Conservation (phyloP, 345 rosid genomes). For the Citropsis articulata region DNA sequence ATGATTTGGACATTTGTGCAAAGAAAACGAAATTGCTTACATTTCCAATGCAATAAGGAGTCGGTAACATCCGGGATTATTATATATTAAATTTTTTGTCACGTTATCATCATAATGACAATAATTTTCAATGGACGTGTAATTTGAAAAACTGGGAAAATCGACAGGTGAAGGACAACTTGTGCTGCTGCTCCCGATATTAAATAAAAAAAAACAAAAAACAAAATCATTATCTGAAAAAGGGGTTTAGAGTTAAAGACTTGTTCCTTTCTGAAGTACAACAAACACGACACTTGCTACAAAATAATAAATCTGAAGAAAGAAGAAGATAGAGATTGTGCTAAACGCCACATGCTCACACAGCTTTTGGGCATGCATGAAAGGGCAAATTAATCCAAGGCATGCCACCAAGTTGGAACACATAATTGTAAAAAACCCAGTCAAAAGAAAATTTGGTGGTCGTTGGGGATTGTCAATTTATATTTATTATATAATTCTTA, state of each 20-base stretch:
- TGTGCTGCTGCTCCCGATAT: not conserved
- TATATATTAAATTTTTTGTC: not conserved
- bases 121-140: not conserved
- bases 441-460: constrained; percentile 12
- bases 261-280: not conserved
- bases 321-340: too few species aligned
- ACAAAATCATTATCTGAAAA: not conserved
- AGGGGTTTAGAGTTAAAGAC: not conserved
- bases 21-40: not conserved
- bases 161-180: not conserved
- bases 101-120: not conserved
- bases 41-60: not conserved
- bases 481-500: not conserved
- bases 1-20: too few species aligned
- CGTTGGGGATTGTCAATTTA: not conserved
- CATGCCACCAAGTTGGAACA: not conserved
- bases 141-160: not conserved
- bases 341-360: not conserved
- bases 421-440: not conserved
- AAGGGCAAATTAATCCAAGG: not conserved
- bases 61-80: not conserved
- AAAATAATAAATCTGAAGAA: too few species aligned
- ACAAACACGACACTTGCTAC: too few species aligned
- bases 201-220: not conserved
- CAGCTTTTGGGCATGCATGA: not conserved